phyloP scores from a whole-genome alignment of 768 basidiomycete genomes.

The Lyophyllum decastes region DNA sequence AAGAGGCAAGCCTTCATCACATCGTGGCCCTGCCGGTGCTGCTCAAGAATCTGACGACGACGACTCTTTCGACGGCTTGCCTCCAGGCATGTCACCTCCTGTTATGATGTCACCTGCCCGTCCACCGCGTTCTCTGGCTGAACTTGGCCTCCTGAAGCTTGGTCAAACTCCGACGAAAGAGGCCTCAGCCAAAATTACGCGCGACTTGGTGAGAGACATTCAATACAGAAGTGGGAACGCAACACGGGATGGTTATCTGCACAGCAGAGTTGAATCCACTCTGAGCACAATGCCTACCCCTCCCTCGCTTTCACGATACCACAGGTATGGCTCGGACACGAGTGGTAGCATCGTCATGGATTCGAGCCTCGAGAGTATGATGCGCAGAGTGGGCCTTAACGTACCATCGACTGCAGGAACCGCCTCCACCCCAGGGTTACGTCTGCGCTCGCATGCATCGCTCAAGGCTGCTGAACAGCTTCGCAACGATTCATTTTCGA shows the following conservation, averaged over 20 bases:
- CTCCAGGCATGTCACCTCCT: slow-evolving; percentile 62
- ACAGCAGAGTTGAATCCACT: slow-evolving; percentile 53
- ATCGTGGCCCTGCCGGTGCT: slow-evolving; percentile 20
- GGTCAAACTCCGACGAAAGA: slow-evolving; percentile 72
- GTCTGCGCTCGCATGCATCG: slow-evolving; percentile 31
- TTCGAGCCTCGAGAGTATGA: slow-evolving; percentile 68
- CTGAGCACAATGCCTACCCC: slow-evolving; percentile 71
- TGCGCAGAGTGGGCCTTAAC: slow-evolving; percentile 58
- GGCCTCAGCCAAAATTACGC: slow-evolving; percentile 69
- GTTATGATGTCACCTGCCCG: slow-evolving; percentile 58
- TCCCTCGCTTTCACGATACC: slow-evolving; percentile 72
- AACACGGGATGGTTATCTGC: slow-evolving; percentile 25
- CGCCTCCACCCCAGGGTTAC: slow-evolving; percentile 21
- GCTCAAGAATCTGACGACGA: slow-evolving; percentile 39
- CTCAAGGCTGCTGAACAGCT: slow-evolving; percentile 2
- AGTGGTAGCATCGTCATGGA: slow-evolving; percentile 52
- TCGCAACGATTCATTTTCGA: not conserved
- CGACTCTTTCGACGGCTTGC: slow-evolving; percentile 52
- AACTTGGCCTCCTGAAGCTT: slow-evolving; percentile 44
- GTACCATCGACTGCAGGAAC: slow-evolving; percentile 30
- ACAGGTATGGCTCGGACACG: slow-evolving; percentile 41
- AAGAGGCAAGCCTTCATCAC: slow-evolving; percentile 9
- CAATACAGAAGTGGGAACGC: slow-evolving; percentile 39
- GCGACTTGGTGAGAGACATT: slow-evolving; percentile 60
- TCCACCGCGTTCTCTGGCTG: slow-evolving; percentile 48